Evolutionary conservation across 164 flowering plant genomes (phyloP).

Genomic region (Warburgia ugandensis): DNA sequence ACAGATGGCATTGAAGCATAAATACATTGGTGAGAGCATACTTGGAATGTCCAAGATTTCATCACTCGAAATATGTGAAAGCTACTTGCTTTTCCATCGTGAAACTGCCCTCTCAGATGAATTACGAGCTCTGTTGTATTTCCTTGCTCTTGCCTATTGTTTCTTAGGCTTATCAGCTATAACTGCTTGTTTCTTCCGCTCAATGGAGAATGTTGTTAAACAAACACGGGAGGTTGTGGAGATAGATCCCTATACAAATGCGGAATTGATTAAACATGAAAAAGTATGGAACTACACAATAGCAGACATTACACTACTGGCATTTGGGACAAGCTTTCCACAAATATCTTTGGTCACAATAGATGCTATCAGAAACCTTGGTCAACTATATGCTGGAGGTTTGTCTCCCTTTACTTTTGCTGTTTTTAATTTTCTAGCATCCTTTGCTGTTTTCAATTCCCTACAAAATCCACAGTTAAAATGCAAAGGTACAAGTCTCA

Average conservation of each 20-base stretch:
- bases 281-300: conserved; percentile 87
- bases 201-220: conserved; percentile 91
- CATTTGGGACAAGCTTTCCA: conserved; percentile 96
- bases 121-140: conserved; percentile 47
- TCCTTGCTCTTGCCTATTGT: conserved; percentile 74
- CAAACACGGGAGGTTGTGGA: conserved; percentile 62
- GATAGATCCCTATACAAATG: conserved; percentile 54
- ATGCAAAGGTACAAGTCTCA: too few species aligned
- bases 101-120: conserved; percentile 55
- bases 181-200: conserved; percentile 76
- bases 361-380: conserved; percentile 77
- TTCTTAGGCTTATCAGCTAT: conserved; percentile 81
- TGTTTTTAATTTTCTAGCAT: too few species aligned
- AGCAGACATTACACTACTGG: conserved; percentile 79
- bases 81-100: conserved; percentile 48
- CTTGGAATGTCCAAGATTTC: conserved; percentile 13
- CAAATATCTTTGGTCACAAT: conserved; percentile 87
- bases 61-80: conserved; percentile 40
- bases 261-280: conserved; percentile 36
- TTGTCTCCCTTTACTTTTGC: conserved; percentile 8
- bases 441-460: background rate
- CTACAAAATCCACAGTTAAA: too few species aligned
- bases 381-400: conserved; percentile 87
- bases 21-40: too few species aligned
- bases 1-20: too few species aligned